Evolutionary conservation across 306 rosid species (phyloP).

Genomic region (Prunus salicina): DNA sequence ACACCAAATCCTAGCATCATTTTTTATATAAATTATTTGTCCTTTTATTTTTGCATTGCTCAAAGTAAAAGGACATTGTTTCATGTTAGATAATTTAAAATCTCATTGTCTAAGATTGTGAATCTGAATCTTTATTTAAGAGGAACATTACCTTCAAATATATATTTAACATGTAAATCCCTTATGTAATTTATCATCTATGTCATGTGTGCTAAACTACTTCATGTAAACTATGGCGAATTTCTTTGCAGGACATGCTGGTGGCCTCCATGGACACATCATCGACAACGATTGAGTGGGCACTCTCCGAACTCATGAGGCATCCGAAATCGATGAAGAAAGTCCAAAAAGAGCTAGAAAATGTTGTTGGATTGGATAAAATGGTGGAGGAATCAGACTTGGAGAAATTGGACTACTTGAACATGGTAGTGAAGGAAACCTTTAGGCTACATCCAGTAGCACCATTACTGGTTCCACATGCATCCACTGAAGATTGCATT

Average conservation of each 20-base stretch:
- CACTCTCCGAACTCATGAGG: neutral
- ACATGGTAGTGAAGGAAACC: neutral
- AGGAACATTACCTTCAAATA: no score
- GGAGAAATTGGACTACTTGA: no score
- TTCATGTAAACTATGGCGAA: neutral
- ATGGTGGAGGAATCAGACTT: no score
- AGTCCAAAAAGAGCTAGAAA: no score
- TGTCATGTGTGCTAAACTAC: no score
- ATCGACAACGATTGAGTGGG: constrained; percentile 3
- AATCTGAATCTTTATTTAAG: neutral
- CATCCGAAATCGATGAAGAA: no score
- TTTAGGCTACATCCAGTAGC: neutral
- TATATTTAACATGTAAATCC: no score
- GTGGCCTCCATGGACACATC: neutral
- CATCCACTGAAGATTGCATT: neutral
- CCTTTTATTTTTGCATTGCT: neutral
- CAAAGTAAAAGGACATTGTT: neutral
- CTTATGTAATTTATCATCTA: no score
- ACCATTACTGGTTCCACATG: neutral
- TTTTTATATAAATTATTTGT: neutral
- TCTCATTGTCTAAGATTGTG: neutral
- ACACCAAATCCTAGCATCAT: neutral
- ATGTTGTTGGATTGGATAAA: no score
- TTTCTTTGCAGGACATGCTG: neutral
- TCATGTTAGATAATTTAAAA: neutral